Conservation (phyloP, 495 filamentous ascomycete species). For the Trichocladium uniseriatum region DNA sequence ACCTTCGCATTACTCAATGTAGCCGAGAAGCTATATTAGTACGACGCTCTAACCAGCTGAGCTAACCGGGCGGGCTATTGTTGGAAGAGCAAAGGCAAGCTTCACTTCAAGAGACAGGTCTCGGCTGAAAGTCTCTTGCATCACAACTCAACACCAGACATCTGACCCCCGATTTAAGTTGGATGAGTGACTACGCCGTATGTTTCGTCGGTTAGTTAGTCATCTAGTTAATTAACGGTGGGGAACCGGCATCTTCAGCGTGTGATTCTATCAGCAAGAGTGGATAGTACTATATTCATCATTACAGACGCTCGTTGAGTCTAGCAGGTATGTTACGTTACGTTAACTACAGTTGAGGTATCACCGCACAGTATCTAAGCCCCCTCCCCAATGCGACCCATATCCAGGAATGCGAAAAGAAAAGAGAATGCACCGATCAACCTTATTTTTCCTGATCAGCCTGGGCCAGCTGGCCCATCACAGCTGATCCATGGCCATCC, state of each 20-base stretch:
- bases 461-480: not conserved
- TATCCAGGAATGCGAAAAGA: not conserved
- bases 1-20: conserved; percentile 4
- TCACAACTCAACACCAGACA: too few species aligned
- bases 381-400: not conserved
- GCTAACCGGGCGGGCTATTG: not conserved
- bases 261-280: not conserved
- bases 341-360: conserved; percentile 1
- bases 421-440: not conserved
- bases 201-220: too few species aligned
- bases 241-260: too few species aligned
- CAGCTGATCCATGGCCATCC: conserved; percentile 6
- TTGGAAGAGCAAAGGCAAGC: not conserved
- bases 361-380: not conserved
- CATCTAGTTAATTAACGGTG: too few species aligned
- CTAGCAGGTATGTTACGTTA: not conserved
- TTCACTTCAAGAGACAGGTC: not conserved
- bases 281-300: not conserved
- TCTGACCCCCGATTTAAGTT: too few species aligned
- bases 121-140: too few species aligned
- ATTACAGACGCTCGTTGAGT: not conserved
- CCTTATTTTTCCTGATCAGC: too few species aligned
- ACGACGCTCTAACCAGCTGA: conserved; percentile 9
- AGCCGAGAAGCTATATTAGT: not conserved
- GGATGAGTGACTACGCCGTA: too few species aligned